phyloP scores from a whole-genome alignment of 257 asterid genomes.

The Fraxinus americana region DNA sequence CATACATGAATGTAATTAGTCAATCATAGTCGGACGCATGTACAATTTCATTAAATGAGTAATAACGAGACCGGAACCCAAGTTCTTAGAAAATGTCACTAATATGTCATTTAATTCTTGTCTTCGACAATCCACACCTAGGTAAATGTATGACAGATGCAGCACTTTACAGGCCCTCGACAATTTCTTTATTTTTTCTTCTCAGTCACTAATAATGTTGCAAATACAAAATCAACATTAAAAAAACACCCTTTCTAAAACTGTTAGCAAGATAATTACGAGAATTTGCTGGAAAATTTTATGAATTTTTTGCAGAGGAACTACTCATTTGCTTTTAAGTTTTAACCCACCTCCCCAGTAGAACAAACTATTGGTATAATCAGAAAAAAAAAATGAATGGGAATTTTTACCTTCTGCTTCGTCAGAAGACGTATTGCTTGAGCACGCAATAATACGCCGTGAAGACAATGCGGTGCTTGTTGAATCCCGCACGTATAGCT shows the following conservation, averaged over 20 bases:
- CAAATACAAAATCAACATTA: neutral
- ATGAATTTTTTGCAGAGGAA: neutral
- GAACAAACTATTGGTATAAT: neutral
- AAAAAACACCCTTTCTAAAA: neutral
- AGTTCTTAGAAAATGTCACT: too few species aligned
- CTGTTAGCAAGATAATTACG: neutral
- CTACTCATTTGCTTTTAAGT: neutral
- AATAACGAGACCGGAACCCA: too few species aligned
- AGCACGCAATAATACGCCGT: conserved; percentile 40
- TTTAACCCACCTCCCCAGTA: neutral
- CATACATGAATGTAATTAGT: neutral
- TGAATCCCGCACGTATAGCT: conserved; percentile 28
- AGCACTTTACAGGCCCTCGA: neutral
- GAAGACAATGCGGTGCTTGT: conserved; percentile 24
- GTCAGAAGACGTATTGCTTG: conserved; percentile 28
- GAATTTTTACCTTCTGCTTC: conserved; percentile 48
- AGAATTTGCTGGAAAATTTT: neutral
- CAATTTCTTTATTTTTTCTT: neutral
- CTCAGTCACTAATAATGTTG: neutral
- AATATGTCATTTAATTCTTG: too few species aligned
- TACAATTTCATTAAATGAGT: too few species aligned
- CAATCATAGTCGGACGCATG: neutral
- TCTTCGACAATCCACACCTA: neutral
- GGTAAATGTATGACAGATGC: neutral
- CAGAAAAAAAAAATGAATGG: neutral